phyloP scores from a whole-genome alignment of 169 alveolate genomes.

The Eimeria maxima region DNA sequence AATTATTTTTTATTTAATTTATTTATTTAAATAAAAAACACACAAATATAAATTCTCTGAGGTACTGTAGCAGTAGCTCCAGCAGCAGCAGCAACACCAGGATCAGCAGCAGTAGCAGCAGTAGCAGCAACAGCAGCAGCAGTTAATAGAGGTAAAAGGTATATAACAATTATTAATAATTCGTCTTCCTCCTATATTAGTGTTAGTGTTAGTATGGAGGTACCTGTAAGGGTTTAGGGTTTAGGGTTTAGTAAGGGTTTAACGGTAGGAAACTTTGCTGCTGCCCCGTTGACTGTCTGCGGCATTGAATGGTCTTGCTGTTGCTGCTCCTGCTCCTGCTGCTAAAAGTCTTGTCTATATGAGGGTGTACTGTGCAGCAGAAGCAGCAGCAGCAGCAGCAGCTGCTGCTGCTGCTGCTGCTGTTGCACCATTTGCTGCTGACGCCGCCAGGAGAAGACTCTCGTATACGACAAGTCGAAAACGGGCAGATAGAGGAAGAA shows the following conservation, averaged over 20 bases:
- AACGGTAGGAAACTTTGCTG: neutral
- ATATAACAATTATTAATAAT: too few species aligned
- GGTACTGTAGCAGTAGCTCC: neutral
- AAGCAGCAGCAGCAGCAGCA: neutral
- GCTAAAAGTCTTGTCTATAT: too few species aligned
- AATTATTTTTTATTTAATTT: neutral
- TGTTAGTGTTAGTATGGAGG: too few species aligned
- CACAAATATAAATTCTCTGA: neutral
- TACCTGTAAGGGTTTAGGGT: neutral
- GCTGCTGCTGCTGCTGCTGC: too few species aligned
- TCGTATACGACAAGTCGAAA: too few species aligned
- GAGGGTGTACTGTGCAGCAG: neutral
- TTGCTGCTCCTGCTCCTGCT: neutral
- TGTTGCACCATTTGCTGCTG: too few species aligned
- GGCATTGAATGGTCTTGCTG: neutral
- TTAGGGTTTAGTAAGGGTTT: neutral
- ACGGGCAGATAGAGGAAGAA: too few species aligned
- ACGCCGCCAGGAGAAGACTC: too few species aligned
- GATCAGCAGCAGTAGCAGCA: too few species aligned
- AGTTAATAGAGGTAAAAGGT: neutral
- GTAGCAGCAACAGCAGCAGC: neutral
- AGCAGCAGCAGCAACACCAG: neutral
- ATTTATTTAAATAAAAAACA: neutral
- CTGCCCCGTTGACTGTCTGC: too few species aligned
- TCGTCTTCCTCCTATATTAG: too few species aligned